Conservation (phyloP, 495 filamentous ascomycete genomes). For the Amniculicola lignicola region DNA sequence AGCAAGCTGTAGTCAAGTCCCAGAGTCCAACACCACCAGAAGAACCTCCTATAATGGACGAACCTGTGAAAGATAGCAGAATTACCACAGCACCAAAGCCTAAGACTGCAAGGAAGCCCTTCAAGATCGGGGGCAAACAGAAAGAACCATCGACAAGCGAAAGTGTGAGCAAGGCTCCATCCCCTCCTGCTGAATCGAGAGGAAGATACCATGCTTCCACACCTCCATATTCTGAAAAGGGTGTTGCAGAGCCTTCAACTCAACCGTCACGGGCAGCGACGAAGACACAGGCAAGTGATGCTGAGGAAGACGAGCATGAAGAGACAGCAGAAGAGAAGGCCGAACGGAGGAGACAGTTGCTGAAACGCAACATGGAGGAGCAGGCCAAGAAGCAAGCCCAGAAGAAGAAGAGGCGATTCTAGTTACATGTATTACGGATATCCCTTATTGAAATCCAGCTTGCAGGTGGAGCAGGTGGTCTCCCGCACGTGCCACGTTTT, state of each 20-base stretch:
- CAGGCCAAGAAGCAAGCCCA: slow-evolving; percentile 39
- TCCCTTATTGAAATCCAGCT: no score
- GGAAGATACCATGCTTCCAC: no score
- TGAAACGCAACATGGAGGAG: slow-evolving; percentile 38
- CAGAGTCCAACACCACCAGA: neutral
- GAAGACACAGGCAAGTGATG: slow-evolving; percentile 8
- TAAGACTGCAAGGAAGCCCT: slow-evolving; percentile 8
- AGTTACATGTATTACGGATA: no score
- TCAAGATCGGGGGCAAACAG: slow-evolving; percentile 30
- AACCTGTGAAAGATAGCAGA: neutral
- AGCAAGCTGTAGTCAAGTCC: neutral
- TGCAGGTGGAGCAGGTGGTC: no score
- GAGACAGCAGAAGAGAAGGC: slow-evolving; percentile 42
- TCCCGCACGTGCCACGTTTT: no score
- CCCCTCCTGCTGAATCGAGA: no score
- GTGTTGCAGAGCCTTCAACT: no score
- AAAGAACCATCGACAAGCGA: neutral
- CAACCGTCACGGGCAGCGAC: no score
- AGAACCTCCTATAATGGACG: neutral
- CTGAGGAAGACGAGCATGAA: slow-evolving; percentile 19
- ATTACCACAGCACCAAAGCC: neutral
- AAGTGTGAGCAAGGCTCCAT: neutral
- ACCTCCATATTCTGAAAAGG: no score
- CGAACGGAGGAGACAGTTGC: slow-evolving; percentile 39
- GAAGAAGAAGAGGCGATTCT: slow-evolving; percentile 42